Conservation (phyloP, 768 basidiomycete species). For the Heimioporus sp. region DNA sequence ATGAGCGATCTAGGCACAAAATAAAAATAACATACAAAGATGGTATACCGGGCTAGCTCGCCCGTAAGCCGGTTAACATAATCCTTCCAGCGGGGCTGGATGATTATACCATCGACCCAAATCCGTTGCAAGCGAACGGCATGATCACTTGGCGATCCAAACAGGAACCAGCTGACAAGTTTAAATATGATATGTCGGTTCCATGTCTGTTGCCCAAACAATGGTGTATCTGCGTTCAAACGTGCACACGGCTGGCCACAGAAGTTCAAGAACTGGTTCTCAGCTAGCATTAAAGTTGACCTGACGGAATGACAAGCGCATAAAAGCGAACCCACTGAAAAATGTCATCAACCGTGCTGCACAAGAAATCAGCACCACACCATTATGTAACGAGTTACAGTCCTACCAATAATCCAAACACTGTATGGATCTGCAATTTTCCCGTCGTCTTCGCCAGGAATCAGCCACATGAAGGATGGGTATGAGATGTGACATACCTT, state of each 20-base stretch:
- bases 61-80: slow-evolving; percentile 5
- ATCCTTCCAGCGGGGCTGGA: slow-evolving; percentile 12
- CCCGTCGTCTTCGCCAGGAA: not conserved
- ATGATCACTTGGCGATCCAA: slow-evolving; percentile 6
- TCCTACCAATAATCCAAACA: slow-evolving; percentile 17
- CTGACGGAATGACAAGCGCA: not conserved
- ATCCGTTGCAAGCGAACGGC: slow-evolving; percentile 11
- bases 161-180: not conserved
- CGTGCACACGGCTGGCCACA: slow-evolving; percentile 10
- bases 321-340: slow-evolving; percentile 6
- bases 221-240: slow-evolving; percentile 7
- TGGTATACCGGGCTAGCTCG: slow-evolving; percentile 10
- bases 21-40: slow-evolving; percentile 2
- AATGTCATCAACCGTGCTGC: slow-evolving; percentile 11
- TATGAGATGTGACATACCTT: not conserved
- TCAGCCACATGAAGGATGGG: not conserved
- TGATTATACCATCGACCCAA: slow-evolving; percentile 10
- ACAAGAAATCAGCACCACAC: not conserved
- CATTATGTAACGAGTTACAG: not conserved
- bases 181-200: not conserved
- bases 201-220: slow-evolving; percentile 9
- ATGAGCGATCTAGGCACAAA: not conserved
- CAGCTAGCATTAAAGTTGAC: not conserved
- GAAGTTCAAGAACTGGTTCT: slow-evolving; percentile 14
- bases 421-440: not conserved